Evolutionary conservation across 805 yeast genomes (phyloP), one percentile per base, ranked within the genome.

Genomic region (Limtongozyma cylindracea): DNA sequence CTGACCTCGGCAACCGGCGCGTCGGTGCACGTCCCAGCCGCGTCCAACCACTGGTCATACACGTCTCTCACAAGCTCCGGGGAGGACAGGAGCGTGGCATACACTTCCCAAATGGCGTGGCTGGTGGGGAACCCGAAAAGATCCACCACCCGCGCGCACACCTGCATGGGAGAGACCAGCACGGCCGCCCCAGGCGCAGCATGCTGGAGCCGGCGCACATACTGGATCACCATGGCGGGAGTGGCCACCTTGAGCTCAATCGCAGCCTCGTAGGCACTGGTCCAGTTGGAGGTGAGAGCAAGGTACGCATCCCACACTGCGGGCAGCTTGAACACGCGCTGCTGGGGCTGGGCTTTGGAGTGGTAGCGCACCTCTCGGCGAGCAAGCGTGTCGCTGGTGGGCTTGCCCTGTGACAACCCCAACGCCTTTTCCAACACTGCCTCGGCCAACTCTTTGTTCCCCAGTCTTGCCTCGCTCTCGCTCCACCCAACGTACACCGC

Each of bases 401-500:
- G 17, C 8, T 15, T 15, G 6, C 9, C 17, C 8, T 26, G 24
- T 10, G 23, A 23, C 3, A 26, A 22, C 13, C 34, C 31, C 9
- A 54, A 29, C 1, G 53, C 44, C 11, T 31, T 31, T 26, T 48
- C 46, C 2, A 56, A 26, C 4, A 54, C 37, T 1, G 32, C 25
- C 4, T 53, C 21, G 0, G 62, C 47, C 18, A 20, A 22, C 11
- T 39, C 41, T 1, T 53, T 58, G 11, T 62, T 38, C 12, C 50
- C 60, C 10, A 46, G 41, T 12, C 55, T 45, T 14, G 73, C 33
- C 27, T 69, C 71, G 41, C 61, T 44, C 25, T 72, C 72, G 5
- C 71, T 52, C 93, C 94, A 82, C 10, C 54, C 56, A n/a, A 61
- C 45, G 59, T 78, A 74, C 5, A 82, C 39, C 3, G 56, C 56